A percentile compares a stretch with the other conserved stretches of the same genome.
These are phyloP conservation scores for Glaciozyma antarctica DNA, from an alignment of 768 basidiomycete species.

Conservation along the genomic window DNA sequence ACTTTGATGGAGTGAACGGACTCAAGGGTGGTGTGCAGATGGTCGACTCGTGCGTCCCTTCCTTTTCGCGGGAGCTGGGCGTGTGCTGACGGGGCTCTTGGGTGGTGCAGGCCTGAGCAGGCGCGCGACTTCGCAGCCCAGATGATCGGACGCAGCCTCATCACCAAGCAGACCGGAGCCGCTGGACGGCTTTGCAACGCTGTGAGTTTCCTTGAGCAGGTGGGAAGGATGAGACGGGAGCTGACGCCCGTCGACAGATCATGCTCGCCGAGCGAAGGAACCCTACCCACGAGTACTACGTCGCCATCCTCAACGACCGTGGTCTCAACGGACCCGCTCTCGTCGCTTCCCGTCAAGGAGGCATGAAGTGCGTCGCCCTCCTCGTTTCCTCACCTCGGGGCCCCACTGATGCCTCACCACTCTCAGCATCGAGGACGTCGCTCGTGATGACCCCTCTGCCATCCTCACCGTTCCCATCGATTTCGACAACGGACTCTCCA, in stretches of 20 bases:
- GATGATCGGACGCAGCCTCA: slow-evolving; percentile 91
- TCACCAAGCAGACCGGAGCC: slow-evolving; percentile 97
- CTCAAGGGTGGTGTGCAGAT: slow-evolving; percentile 96
- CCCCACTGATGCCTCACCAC: not conserved
- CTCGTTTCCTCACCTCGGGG: fast-evolving
- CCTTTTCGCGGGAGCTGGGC: not conserved
- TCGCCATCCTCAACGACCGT: slow-evolving; percentile 93
- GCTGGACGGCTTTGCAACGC: slow-evolving; percentile 89
- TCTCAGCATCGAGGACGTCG: slow-evolving; percentile 80
- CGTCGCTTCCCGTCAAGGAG: slow-evolving; percentile 86
- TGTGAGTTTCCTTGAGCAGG: slow-evolving; percentile 46
- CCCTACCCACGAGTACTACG: slow-evolving; percentile 94
- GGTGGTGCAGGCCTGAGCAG: slow-evolving; percentile 60
- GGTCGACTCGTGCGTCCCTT: slow-evolving; percentile 59
- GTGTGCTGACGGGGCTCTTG: not conserved
- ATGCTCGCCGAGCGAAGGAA: slow-evolving; percentile 95
- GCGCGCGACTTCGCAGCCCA: slow-evolving; percentile 75
- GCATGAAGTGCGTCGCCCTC: slow-evolving; percentile 60
- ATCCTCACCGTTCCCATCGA: slow-evolving; percentile 92
- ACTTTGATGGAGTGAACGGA: slow-evolving; percentile 69
- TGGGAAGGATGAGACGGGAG: not conserved
- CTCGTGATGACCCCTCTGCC: slow-evolving; percentile 82
- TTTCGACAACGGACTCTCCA: slow-evolving; percentile 68
- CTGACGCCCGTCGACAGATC: slow-evolving; percentile 49
- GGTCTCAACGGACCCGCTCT: slow-evolving; percentile 77